Evolutionary conservation across 1,139 yeast genomes (phyloP), one percentile per base, ranked within the genome.

Genomic region (Geotrichum klebahnii): DNA sequence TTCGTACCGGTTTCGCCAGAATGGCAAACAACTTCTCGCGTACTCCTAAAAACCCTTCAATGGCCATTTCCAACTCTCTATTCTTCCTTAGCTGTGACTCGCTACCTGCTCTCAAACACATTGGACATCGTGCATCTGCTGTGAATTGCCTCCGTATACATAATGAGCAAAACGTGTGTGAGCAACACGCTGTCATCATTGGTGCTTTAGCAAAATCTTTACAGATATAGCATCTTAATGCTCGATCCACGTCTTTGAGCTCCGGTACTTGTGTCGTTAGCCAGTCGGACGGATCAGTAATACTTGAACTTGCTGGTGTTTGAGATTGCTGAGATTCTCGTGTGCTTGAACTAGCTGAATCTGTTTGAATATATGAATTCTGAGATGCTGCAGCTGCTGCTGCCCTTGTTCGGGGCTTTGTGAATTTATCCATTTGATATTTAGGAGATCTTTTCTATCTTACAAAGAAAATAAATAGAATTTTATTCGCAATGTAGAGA

Each of bases 221-320:
- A 65, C 98, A 92, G n/a, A 92, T 84, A 59, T 84, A 89, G 62
- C 98, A 92, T 61, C 96, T 67, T 52, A 89, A 73, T 16, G 84
- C 71, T 1, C 85, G 73, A 57, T 90, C 97, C 5, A 90, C 68
- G 46, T 77, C 81, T 1, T 75, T 61, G 9, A 89, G 64, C 23
- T 66, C 68, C 5, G 95, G 89, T 3, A 82, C 61, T 24, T 61
- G 59, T 1, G 88, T 76, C 1, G 54, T 44, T 12, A 65, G 57
- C 82, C 90, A 87, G 61, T 87, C 96, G 5, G 82, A 72, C 0
- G 95, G 84, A 63, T 87, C 95, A 0, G 82, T 73, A 26, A 79
- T 67, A 19, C 67, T 60, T 40, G 52, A 51, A 44, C 45, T 44
- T 45, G 46, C 20, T 45, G 33, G n/a, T 39, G 34, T 23, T 12